phyloP scores from a whole-genome alignment of 768 basidiomycete species.

The Lactifluus echinatus region DNA sequence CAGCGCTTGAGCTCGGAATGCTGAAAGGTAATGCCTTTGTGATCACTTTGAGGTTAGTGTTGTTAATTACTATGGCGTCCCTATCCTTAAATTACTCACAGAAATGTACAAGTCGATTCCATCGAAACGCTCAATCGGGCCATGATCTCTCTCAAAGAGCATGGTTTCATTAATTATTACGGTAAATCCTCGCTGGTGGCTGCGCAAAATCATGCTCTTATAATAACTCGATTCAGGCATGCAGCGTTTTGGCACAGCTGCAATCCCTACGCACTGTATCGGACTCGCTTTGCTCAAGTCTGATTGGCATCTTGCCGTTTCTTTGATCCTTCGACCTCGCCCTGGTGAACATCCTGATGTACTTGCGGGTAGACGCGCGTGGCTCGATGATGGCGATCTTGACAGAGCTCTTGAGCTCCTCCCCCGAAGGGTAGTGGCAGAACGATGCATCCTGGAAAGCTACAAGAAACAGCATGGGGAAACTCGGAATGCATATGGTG shows the following conservation, averaged over 20 bases:
- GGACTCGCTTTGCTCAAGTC: slow-evolving; percentile 84
- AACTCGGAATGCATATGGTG: slow-evolving; percentile 78
- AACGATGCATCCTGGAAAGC: slow-evolving; percentile 85
- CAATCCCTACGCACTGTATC: slow-evolving; percentile 90
- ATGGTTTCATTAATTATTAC: slow-evolving; percentile 97
- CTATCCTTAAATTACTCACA: slow-evolving; percentile 26
- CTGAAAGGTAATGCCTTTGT: slow-evolving; percentile 93
- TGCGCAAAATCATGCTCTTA: neutral
- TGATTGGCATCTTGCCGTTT: slow-evolving; percentile 84
- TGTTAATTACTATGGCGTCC: neutral
- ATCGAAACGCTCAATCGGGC: slow-evolving; percentile 63
- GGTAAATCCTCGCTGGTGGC: slow-evolving; percentile 36
- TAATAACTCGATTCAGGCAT: slow-evolving; percentile 49
- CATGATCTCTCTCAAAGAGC: slow-evolving; percentile 65
- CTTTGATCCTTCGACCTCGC: slow-evolving; percentile 70
- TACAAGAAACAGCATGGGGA: slow-evolving; percentile 75
- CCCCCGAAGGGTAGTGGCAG: slow-evolving; percentile 89
- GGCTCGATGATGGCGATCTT: slow-evolving; percentile 76
- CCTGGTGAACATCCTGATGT: slow-evolving; percentile 92
- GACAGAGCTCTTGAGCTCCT: slow-evolving; percentile 77
- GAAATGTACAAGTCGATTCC: slow-evolving; percentile 79
- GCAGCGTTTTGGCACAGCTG: slow-evolving; percentile 97
- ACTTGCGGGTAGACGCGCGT: slow-evolving; percentile 73
- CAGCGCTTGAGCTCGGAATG: slow-evolving; percentile 86
- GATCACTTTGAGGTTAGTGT: slow-evolving; percentile 80